Evolutionary conservation across 2,329 filamentous ascomycete species (phyloP), one percentile per base, ranked within the genome.

Genomic region (Pyrenophora teres): DNA sequence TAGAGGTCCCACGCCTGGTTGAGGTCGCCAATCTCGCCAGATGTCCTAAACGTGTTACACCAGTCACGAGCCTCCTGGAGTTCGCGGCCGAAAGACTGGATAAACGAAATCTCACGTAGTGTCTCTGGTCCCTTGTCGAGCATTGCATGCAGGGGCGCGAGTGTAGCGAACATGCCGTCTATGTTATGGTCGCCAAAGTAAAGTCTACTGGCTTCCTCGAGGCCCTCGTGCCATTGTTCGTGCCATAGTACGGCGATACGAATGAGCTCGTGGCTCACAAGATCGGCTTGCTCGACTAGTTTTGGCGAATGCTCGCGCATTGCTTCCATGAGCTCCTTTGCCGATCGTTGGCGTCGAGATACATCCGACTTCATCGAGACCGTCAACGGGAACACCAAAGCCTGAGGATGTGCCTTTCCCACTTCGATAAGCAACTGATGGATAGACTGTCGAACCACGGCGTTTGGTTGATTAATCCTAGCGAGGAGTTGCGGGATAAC

Each of bases 1-100:
- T 99, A 99, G 12, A 99, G 83, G 75, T 99, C 95, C 94, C 94
- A 99, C 6, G 94, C 94, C 74, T 96, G 92, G 69, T 97, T 99
- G 39, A 99, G 84, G 71, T 99, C 95, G 40, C 90, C 93, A 54
- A 94, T 86, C 68, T 99, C 94, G 43, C 87, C 83, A n/a, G 90
- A 94, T 35, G 86, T 85, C 65, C 90, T 88, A 76, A 96, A 99
- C 46, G 95, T 90, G 56, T 90, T 87, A 73, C 94, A 99, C 88
- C 94, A 99, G 63, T 97, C 92, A 54, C 91, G 88, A 7, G 94
- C 95, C 74, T 99, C 95, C 52, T 90, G 88, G 18, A 99, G 82
- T 71, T 99, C 95, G 27, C 95, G 87, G 0, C 94, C 94, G 69
- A 99, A 99, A 0, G 94, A 93, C 69, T 99, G 95, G 1, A 92